These are phyloP conservation scores for Suhomyces bolitotheri DNA, from an alignment of 1,139 yeast species.

Conservation along the genomic window DNA sequence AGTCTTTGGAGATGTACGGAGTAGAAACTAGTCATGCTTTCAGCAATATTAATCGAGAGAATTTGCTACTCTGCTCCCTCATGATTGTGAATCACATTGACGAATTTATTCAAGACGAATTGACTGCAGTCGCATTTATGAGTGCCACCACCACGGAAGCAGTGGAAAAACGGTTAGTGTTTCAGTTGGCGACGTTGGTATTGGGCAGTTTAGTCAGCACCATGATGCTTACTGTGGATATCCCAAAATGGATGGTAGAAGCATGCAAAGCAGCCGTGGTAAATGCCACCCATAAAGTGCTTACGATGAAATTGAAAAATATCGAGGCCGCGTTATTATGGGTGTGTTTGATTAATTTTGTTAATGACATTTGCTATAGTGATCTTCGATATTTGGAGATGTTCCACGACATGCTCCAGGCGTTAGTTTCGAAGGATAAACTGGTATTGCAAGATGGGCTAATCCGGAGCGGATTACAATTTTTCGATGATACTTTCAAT, in stretches of 20 bases:
- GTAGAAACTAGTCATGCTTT: constrained; percentile 7
- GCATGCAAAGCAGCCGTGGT: too few species aligned
- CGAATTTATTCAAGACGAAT: constrained; percentile 20
- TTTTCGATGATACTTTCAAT: constrained; percentile 27
- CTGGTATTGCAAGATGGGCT: constrained; percentile 20
- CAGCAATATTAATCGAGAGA: constrained; percentile 7
- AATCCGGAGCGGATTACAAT: constrained; percentile 26
- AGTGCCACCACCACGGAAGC: constrained; percentile 12
- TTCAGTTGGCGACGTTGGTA: constrained; percentile 19
- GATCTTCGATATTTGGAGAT: constrained; percentile 24
- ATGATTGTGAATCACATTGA: constrained; percentile 14
- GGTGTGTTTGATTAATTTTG: constrained; percentile 31
- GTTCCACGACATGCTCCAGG: constrained; percentile 24
- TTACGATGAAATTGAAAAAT: constrained; percentile 1
- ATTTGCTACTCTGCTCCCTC: constrained; percentile 13
- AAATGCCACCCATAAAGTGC: constrained; percentile 10
- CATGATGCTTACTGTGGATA: constrained; percentile 10
- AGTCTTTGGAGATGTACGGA: constrained; percentile 13
- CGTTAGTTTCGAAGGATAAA: constrained; percentile 16
- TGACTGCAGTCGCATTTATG: constrained; percentile 17
- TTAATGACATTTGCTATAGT: constrained; percentile 33
- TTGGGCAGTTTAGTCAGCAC: constrained; percentile 21
- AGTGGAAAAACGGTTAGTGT: constrained; percentile 18
- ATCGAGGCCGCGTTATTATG: constrained; percentile 22
- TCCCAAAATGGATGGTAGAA: constrained; percentile 7